Evolutionary conservation across 257 asterid species (phyloP), one percentile per base, ranked within the genome.

Genomic region (Solanum gandarillasii): DNA sequence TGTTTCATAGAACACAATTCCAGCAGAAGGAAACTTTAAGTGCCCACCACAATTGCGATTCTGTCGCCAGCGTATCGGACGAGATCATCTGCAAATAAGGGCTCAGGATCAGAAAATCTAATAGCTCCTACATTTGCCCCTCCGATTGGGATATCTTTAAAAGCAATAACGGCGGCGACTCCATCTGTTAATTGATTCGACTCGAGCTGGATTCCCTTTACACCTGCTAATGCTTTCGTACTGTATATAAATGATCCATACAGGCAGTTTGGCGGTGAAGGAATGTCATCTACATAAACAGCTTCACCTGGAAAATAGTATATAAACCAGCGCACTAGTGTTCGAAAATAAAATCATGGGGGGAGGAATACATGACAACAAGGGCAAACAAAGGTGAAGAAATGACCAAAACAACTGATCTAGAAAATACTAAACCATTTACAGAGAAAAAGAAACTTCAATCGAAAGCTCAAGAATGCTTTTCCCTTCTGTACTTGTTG

Each of bases 181-280:
- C 92, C 94, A 86, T 83, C 81, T 83, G 88, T 90, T 74, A 81
- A 90, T 72, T 88, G 39, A 86, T 88, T 83, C 74, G 92, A 78
- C 39, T 90, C 76, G 34, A 93, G 86, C 67, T 90, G 88, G 65
- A 95, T 90, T 52, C 90, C 91, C 79, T 90, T 94, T 87, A 94
- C 89, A 83, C 93, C 86, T 39, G 95, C 95, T 76, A 92, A 89
- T 58, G 98, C 94, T 75, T 90, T 88, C 13, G 94, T 91, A 91
- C 98, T 94, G 65, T 91, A 94, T n/a, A 94, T 91, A 89, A 93
- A 93, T 71, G 98, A 92, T 87, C 96, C 96, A 65, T 94, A 76
- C 75, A 94, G 90, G 87, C 95, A 95, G 87, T 87, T 87, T 20
- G 93, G 93, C 6, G 98, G 98, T 29, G 96, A 90, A 13, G 98